Percentiles rank a stretch among this genome's conserved stretches.
Conservation (phyloP, 106 monocot genomes). For the Acanthochlamys bracteata region DNA sequence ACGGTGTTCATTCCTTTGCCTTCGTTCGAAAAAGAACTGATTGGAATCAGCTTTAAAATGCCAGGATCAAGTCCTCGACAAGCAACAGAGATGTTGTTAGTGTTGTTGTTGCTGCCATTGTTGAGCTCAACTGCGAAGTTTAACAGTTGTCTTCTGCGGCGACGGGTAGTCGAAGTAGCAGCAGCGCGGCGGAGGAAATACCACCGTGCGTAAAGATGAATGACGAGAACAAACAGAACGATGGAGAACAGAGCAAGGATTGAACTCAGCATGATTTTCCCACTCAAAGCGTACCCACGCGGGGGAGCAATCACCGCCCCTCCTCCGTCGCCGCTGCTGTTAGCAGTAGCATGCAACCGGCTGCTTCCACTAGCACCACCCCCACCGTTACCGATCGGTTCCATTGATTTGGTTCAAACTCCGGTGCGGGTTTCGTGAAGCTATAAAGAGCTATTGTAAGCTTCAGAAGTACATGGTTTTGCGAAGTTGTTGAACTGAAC, state of each 20-base stretch:
- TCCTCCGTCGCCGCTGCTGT: neutral
- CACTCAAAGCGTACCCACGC: slow-evolving; percentile 18
- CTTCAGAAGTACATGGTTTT: too few species aligned
- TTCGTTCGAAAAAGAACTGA: slow-evolving; percentile 11
- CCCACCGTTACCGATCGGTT: neutral
- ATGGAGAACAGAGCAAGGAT: slow-evolving; percentile 30
- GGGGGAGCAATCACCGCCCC: neutral
- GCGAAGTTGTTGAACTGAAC: too few species aligned
- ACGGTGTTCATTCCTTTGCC: neutral
- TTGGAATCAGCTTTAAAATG: slow-evolving; percentile 28
- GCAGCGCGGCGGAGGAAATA: slow-evolving; percentile 14
- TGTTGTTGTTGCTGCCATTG: neutral
- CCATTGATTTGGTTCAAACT: neutral
- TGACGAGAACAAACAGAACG: slow-evolving; percentile 26
- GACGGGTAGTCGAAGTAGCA: neutral
- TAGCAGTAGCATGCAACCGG: neutral
- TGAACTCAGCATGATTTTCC: slow-evolving; percentile 25
- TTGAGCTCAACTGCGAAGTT: slow-evolving; percentile 1
- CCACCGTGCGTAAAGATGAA: slow-evolving; percentile 32
- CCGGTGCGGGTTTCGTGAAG: too few species aligned
- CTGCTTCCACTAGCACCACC: too few species aligned
- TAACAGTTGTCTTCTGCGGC: slow-evolving; percentile 9
- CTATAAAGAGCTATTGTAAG: too few species aligned
- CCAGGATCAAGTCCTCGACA: slow-evolving; percentile 23
- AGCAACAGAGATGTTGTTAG: neutral